phyloP scores from a whole-genome alignment of 2,329 filamentous ascomycete species.

The Colletotrichum sp. region DNA sequence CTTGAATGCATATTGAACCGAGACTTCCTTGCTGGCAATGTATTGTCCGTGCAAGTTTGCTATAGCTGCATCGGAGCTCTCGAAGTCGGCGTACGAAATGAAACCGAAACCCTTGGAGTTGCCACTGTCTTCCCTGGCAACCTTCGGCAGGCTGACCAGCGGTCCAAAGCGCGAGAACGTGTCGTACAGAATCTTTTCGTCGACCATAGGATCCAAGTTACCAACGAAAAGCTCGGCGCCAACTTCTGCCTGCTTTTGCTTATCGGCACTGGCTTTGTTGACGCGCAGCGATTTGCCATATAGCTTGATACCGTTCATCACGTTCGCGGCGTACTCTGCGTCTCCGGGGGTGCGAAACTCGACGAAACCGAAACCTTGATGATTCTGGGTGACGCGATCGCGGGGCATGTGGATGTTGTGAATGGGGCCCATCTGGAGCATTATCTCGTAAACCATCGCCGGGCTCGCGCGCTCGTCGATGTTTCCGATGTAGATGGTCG shows the following conservation, averaged over 20 bases:
- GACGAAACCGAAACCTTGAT: slow-evolving; percentile 98
- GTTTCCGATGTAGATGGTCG: slow-evolving; percentile 97
- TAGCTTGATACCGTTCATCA: slow-evolving; percentile 94
- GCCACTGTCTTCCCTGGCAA: slow-evolving; percentile 87
- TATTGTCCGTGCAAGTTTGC: slow-evolving; percentile 95
- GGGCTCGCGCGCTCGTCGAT: slow-evolving; percentile 96
- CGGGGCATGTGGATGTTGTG: slow-evolving; percentile 98
- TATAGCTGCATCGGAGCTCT: slow-evolving; percentile 90
- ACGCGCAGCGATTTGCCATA: slow-evolving; percentile 95
- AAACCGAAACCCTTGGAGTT: slow-evolving; percentile 96
- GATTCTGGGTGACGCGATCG: slow-evolving; percentile 94
- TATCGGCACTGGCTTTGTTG: slow-evolving; percentile 92
- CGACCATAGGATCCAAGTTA: slow-evolving; percentile 91
- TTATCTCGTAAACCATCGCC: slow-evolving; percentile 93
- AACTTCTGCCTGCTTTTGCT: slow-evolving; percentile 91
- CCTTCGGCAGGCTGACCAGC: slow-evolving; percentile 84
- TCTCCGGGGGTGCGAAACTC: slow-evolving; percentile 96
- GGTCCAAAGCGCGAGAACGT: slow-evolving; percentile 91
- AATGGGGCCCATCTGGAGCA: slow-evolving; percentile 96
- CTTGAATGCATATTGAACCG: slow-evolving; percentile 98
- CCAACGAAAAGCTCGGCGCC: slow-evolving; percentile 97
- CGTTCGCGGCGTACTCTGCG: slow-evolving; percentile 93
- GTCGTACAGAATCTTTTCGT: slow-evolving; percentile 95
- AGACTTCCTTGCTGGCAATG: slow-evolving; percentile 95
- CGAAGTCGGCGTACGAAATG: slow-evolving; percentile 91